Evolutionary conservation across 768 basidiomycete species (phyloP), one percentile per base, ranked within the genome.

Genomic region (Rhizopogon vinicolor): DNA sequence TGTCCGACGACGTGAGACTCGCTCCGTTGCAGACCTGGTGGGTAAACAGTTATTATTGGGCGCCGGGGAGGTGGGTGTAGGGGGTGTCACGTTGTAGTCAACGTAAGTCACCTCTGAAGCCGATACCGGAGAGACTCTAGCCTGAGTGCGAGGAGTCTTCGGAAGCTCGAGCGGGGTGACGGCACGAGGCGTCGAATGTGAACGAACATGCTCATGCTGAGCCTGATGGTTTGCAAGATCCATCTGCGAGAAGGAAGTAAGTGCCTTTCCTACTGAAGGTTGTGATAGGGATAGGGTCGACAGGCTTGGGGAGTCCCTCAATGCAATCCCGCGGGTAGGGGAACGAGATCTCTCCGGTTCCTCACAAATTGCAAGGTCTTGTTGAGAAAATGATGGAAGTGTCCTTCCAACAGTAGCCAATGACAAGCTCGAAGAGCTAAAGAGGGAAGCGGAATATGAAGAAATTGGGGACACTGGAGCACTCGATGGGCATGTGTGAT

Each of bases 381-480:
- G 61, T 7, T 49, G 48, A 37, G 48, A 49, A 14, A 49, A 49
- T 18, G 48, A 49, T 37, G 48, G 48, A 16, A 12, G 62, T 19
- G n/a, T 48, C 55, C 29, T 42, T 14, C 1, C 65, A 58, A 50
- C 55, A 39, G 39, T 69, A 59, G 52, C 67, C 69, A 40, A 41
- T 41, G 19, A 51, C 54, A 43, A 61, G 48, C 39, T 61, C 19
- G 69, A 59, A 3, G 60, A 43, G n/a, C 50, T 59, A 41, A 69
- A 69, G 8, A 68, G 69, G 7, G 68, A 55, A 0, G 62, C 60
- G 14, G 68, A 70, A 35, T 68, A 42, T 2, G 56, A 57, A 16
- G 68, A 70, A 16, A 66, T 61, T 18, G 68, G 68, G 29, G 68
- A 70, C 22, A 68, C 70, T 0, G 68, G 68, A 31, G 70, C 70